Percentiles rank a stretch among this genome's conserved stretches.
phyloP scores from a whole-genome alignment of 2,329 filamentous ascomycete genomes.

The Nannizziopsis arthrosporioides region DNA sequence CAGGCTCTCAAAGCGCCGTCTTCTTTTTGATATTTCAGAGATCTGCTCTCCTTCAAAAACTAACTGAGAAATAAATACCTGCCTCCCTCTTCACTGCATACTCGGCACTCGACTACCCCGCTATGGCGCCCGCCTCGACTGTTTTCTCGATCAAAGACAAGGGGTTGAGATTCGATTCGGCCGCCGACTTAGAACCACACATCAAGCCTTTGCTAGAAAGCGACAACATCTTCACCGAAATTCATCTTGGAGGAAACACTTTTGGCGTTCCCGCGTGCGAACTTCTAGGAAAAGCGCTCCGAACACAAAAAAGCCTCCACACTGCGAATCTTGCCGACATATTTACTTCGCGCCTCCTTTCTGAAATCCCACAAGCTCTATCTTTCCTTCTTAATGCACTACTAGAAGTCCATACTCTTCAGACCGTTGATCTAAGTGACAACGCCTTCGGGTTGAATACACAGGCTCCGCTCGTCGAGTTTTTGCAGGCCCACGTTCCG shows the following conservation, averaged over 20 bases:
- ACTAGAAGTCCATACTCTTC: conserved; percentile 71
- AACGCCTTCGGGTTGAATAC: conserved; percentile 97
- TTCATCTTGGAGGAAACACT: conserved; percentile 82
- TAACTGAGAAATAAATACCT: background rate
- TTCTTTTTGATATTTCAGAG: background rate
- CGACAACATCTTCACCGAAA: conserved; percentile 62
- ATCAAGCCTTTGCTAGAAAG: conserved; percentile 62
- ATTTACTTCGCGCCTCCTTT: conserved; percentile 86
- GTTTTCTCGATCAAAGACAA: conserved; percentile 81
- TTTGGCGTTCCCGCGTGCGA: conserved; percentile 80
- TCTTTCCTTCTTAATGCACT: conserved; percentile 75
- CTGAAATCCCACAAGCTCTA: conserved; percentile 85
- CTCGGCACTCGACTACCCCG: conserved; percentile 23
- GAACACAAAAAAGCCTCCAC: conserved; percentile 70
- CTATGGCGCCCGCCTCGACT: conserved; percentile 40
- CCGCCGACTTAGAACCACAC: conserved; percentile 73
- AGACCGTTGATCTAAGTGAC: conserved; percentile 90
- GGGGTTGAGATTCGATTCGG: conserved; percentile 82
- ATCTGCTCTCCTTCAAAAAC: background rate
- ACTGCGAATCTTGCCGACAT: conserved; percentile 90
- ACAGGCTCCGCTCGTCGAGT: conserved; percentile 81
- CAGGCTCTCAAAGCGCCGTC: background rate
- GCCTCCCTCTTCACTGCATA: background rate
- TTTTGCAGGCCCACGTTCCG: conserved; percentile 76
- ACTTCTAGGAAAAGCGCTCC: conserved; percentile 68